Conservation (phyloP, 495 filamentous ascomycete genomes). For the Xylaria longipes region DNA sequence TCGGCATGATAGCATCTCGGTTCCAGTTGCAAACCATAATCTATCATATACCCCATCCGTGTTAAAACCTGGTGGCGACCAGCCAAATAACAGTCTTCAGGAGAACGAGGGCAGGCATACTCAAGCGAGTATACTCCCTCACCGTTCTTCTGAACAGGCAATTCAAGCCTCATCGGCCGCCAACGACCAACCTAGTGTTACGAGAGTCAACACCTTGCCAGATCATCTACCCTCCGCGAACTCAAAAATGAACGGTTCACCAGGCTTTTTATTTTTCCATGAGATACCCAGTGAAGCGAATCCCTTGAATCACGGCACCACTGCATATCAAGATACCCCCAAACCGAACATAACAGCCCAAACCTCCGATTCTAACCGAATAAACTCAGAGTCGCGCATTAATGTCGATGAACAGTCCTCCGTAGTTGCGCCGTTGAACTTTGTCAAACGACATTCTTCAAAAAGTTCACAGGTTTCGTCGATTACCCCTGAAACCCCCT, state of each 20-base stretch:
- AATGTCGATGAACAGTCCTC: neutral
- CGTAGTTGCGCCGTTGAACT: constrained; percentile 18
- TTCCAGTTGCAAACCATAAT: neutral
- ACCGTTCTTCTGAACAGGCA: neutral
- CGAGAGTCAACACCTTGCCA: constrained; percentile 34
- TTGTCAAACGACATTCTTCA: constrained; percentile 14
- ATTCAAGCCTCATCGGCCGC: neutral
- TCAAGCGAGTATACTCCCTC: neutral
- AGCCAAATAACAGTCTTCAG: constrained; percentile 18
- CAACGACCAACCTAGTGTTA: constrained; percentile 22
- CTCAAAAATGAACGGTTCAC: constrained; percentile 10
- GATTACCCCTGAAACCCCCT: neutral
- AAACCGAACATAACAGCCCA: neutral
- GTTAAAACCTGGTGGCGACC: constrained; percentile 46
- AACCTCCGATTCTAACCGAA: neutral
- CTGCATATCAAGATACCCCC: neutral
- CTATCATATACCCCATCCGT: constrained; percentile 40
- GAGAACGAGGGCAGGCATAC: neutral
- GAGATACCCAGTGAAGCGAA: constrained; percentile 19
- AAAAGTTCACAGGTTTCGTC: constrained; percentile 13
- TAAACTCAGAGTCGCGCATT: neutral
- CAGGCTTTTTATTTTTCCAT: constrained; percentile 18
- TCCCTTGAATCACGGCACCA: neutral
- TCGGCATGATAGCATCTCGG: constrained; percentile 34
- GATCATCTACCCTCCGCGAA: neutral